Base-by-base conservation (phyloP, 2,329 filamentous ascomycete species). In the Nigrograna mackinnonii region DNA sequence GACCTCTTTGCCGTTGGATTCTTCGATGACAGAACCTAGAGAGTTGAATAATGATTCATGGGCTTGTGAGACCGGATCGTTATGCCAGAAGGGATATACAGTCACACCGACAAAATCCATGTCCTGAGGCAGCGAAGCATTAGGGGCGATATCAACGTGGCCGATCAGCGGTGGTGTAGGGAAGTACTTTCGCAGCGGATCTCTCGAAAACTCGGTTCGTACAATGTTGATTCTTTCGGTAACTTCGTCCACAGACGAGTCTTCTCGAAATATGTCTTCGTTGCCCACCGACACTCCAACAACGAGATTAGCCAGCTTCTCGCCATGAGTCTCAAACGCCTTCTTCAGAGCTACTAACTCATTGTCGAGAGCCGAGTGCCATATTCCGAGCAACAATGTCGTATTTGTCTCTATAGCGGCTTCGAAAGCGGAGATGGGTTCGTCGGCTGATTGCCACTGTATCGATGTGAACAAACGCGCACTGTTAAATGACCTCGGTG, bases 381-480 rank as follows among this genome's bases (percentile, higher is more conserved):
- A 68, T 41, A 68, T 54, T n/a, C 66, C 64, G 1, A 68, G 40
- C 2, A 68, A 46, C 2, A 69, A 49, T 19, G 47, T 60, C 3
- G 62, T 64, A 13, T 58, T 57, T 1, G 60, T 61, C n/a, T 54
- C 52, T 14, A 66, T 52, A 11, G 66, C 64, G 4, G 66, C 64
- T 21, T 60, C 55, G 18, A 68, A 63, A 3, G 66, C 66, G 33
- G 78, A 74, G 55, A 85, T 89, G 52, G 82, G 80, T 14, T 78
- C 75, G 67, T 78, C 81, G 48, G 78, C 22, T 7, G 54, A 55
- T 2, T 46, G 41, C 2, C 43, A 36, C 19, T 50, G 44, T 13
- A 78, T 88, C 82, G 43, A 86, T 70, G 85, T 89, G 69, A 85
- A 90, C 18, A 89, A 74, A 42, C 86, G 82, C 19, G 83, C 85